A percentile compares a stretch with the other conserved stretches of the same genome.
phyloP scores from a whole-genome alignment of 2,329 filamentous ascomycete species.

The Cucurbitaria berberidis region DNA sequence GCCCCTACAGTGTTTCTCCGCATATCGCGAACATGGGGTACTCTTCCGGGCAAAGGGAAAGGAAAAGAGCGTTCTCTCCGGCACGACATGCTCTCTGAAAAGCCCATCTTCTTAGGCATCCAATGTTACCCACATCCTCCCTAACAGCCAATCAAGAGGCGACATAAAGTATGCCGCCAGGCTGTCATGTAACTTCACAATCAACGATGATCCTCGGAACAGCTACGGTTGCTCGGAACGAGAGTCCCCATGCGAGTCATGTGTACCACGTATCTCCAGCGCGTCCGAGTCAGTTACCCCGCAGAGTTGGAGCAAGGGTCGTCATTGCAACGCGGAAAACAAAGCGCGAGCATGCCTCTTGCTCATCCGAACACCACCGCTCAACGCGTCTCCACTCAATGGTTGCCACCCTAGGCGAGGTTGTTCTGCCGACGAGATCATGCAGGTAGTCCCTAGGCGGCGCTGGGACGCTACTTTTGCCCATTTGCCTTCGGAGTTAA shows the following conservation, averaged over 20 bases:
- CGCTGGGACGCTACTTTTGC: neutral
- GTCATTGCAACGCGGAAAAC: constrained; percentile 29
- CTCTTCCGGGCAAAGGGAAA: constrained; percentile 1
- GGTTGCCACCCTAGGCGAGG: neutral
- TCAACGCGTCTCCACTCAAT: constrained; percentile 1
- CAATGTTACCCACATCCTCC: neutral
- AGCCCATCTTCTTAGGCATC: neutral
- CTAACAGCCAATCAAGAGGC: too few species aligned
- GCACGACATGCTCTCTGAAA: neutral
- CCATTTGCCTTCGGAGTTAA: constrained; percentile 10
- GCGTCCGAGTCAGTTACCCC: neutral
- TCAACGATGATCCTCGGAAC: neutral
- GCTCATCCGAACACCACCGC: constrained; percentile 13
- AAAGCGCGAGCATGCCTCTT: constrained; percentile 25
- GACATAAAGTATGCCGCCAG: too few species aligned
- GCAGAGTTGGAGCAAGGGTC: neutral
- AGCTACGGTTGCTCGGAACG: neutral
- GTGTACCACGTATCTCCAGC: neutral
- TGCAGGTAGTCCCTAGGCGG: constrained; percentile 3
- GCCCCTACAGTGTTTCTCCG: constrained; percentile 15
- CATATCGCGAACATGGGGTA: neutral
- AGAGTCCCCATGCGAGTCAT: neutral
- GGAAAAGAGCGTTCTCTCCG: neutral
- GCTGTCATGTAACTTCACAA: neutral
- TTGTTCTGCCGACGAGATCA: neutral